Conservation (phyloP, 352 stramenopile genomes). For the Globisporangium irregulare region DNA sequence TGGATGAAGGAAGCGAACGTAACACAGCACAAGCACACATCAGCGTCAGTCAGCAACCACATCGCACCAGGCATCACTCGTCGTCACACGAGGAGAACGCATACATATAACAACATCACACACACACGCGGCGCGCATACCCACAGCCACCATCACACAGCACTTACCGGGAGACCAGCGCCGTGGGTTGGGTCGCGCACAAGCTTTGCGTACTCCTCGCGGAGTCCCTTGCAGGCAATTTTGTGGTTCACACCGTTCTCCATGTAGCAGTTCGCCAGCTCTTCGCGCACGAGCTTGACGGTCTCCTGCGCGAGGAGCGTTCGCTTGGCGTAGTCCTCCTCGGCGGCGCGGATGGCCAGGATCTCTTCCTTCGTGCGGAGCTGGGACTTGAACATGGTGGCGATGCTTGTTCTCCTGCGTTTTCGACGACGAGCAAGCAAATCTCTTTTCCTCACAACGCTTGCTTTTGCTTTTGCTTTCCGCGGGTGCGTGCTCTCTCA, state of each 20-base stretch:
- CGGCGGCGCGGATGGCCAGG: slow-evolving; percentile 67
- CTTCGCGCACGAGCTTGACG: slow-evolving; percentile 82
- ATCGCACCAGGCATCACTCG: neutral
- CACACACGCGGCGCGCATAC: neutral
- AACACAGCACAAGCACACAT: slow-evolving; percentile 11
- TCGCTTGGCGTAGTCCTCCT: slow-evolving; percentile 77
- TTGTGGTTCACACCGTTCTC: slow-evolving; percentile 89
- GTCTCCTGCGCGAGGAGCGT: slow-evolving; percentile 71
- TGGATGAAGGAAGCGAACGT: neutral
- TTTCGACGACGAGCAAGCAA: slow-evolving; percentile 11
- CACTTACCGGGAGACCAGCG: slow-evolving; percentile 60
- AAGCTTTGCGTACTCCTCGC: slow-evolving; percentile 81
- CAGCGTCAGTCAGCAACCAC: neutral
- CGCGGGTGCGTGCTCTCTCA: slow-evolving; percentile 10
- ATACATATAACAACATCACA: neutral
- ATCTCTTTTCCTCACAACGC: slow-evolving; percentile 12
- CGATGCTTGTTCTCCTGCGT: slow-evolving; percentile 1
- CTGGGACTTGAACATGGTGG: slow-evolving; percentile 60
- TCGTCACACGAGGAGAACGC: neutral
- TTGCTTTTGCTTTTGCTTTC: slow-evolving; percentile 7
- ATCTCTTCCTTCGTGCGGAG: slow-evolving; percentile 84
- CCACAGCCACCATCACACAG: neutral
- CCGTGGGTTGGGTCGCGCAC: slow-evolving; percentile 79
- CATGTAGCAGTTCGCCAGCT: slow-evolving; percentile 86
- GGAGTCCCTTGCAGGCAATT: slow-evolving; percentile 77